These are phyloP conservation scores for Thelonectria blattea DNA, from an alignment of 2,329 filamentous ascomycete species.

Conservation along the genomic window DNA sequence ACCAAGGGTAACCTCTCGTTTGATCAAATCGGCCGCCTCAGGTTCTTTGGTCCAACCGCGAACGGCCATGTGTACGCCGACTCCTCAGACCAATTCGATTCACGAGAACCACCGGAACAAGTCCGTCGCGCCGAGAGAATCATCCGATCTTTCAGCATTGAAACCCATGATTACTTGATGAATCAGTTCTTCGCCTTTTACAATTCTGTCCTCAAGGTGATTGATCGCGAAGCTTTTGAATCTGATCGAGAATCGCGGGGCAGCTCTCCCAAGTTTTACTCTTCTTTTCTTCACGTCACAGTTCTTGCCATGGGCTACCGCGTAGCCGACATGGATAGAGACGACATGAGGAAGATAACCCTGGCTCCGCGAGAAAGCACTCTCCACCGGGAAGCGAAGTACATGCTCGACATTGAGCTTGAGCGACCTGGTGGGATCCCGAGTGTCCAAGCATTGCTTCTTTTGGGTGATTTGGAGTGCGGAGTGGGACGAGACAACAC, in stretches of 20 bases:
- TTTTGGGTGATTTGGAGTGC: slow-evolving; percentile 60
- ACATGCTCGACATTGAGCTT: slow-evolving; percentile 59
- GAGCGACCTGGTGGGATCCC: slow-evolving; percentile 59
- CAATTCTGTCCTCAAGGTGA: slow-evolving; percentile 55
- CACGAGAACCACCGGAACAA: slow-evolving; percentile 52
- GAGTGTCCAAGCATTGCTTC: slow-evolving; percentile 57
- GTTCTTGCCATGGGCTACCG: slow-evolving; percentile 60
- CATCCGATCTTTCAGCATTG: slow-evolving; percentile 51
- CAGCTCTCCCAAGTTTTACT: slow-evolving; percentile 54
- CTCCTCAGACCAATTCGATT: slow-evolving; percentile 42
- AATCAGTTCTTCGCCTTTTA: slow-evolving; percentile 58
- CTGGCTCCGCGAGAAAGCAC: slow-evolving; percentile 56
- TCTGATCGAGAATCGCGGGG: slow-evolving; percentile 50
- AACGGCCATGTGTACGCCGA: slow-evolving; percentile 59
- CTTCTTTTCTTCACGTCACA: slow-evolving; percentile 57
- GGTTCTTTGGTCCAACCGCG: slow-evolving; percentile 60
- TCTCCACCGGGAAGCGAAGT: slow-evolving; percentile 59
- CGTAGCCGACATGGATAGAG: slow-evolving; percentile 54
- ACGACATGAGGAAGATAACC: slow-evolving; percentile 55
- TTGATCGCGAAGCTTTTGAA: slow-evolving; percentile 57
- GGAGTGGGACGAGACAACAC: slow-evolving; percentile 59
- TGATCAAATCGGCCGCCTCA: slow-evolving; percentile 56
- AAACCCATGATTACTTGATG: slow-evolving; percentile 60
- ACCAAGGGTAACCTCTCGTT: slow-evolving; percentile 57
- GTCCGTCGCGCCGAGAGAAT: slow-evolving; percentile 54